A percentile compares a stretch with the other conserved stretches of the same genome.
Conservation (phyloP, 306 rosid species). For the Quercus gilva region DNA sequence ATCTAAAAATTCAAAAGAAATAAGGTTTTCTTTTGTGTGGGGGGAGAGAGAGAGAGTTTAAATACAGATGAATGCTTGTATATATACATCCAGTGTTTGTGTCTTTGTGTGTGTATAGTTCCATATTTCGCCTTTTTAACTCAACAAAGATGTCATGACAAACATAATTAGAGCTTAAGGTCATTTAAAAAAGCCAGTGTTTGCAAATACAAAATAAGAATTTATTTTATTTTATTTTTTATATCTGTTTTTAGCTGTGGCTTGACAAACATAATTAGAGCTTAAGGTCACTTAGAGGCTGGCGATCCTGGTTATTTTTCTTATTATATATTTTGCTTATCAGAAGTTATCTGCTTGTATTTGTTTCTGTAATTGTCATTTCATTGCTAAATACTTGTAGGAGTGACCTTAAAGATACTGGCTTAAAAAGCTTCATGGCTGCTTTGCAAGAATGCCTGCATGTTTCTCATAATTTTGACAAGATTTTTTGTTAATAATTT, state of each 20-base stretch:
- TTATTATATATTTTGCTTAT: neutral
- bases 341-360: neutral
- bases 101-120: no score
- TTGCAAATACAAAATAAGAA: no score
- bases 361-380: neutral
- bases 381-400: neutral
- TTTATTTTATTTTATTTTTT: neutral
- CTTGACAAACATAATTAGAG: neutral
- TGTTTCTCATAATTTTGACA: slow-evolving; percentile 7
- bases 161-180: no score
- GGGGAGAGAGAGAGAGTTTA: no score
- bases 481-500: neutral
- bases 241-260: neutral
- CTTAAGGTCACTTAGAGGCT: neutral
- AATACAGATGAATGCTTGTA: no score
- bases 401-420: slow-evolving; percentile 15
- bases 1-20: no score
- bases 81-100: no score
- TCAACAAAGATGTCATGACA: no score
- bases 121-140: no score
- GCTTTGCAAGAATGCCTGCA: neutral
- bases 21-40: no score
- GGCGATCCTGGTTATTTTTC: slow-evolving; percentile 1
- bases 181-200: no score
- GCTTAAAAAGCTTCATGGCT: slow-evolving; percentile 26